phyloP scores from a whole-genome alignment of 2,329 filamentous ascomycete genomes.

The Fusarium temperatum region DNA sequence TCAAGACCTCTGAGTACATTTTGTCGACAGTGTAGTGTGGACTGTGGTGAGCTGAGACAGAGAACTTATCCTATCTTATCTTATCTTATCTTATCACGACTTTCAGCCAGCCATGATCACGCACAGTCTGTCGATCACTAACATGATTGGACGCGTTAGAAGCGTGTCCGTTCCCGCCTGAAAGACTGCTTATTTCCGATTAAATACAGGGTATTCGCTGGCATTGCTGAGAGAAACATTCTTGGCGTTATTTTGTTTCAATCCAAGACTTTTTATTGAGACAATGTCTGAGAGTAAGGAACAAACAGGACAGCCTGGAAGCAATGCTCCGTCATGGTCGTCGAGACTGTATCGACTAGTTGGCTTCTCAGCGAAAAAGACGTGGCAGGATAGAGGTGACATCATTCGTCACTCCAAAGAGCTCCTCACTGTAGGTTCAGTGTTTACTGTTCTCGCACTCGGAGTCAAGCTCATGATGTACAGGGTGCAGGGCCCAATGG shows the following conservation, averaged over 20 bases:
- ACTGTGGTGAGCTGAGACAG: background rate
- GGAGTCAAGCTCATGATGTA: fast-evolving
- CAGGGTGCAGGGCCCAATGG: background rate
- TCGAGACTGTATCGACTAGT: background rate
- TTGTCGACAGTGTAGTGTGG: too few species aligned
- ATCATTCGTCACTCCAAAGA: background rate
- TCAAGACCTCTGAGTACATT: too few species aligned
- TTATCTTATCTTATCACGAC: background rate
- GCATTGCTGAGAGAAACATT: background rate
- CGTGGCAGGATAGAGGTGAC: background rate
- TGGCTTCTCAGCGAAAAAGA: background rate
- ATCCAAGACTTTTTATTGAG: background rate
- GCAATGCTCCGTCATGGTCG: background rate
- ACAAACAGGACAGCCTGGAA: background rate
- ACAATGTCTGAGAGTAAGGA: background rate
- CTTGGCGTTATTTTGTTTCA: background rate
- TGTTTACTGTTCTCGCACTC: fast-evolving
- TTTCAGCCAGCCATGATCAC: background rate
- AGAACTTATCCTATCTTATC: too few species aligned
- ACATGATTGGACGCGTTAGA: background rate
- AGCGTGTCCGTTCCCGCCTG: background rate
- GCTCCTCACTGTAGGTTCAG: background rate
- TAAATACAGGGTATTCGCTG: background rate
- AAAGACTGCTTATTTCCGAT: background rate
- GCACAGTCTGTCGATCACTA: background rate